Evolutionary conservation across 805 yeast species (phyloP).

Genomic region (Zygosaccharomyces bailii): DNA sequence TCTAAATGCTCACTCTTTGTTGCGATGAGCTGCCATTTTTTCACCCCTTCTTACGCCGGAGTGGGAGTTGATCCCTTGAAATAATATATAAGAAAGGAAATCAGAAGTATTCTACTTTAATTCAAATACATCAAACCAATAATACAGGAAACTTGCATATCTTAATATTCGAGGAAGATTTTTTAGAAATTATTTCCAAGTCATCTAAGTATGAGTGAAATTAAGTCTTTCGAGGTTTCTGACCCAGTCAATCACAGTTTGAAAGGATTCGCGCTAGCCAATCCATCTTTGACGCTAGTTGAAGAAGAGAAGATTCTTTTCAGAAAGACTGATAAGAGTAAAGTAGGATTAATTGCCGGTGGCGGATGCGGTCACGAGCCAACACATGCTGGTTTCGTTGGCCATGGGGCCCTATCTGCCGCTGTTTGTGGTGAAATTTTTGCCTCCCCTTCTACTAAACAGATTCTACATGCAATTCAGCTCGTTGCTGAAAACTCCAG

Average conservation of each 20-base stretch:
- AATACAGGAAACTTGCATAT: too few relatives aligned
- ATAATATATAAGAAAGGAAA: background rate
- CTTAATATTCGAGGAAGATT: background rate
- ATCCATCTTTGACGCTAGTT: constrained; percentile 38
- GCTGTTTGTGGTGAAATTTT: constrained; percentile 91
- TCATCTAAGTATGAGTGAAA: constrained; percentile 15
- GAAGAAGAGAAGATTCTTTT: constrained; percentile 39
- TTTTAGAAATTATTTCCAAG: too few relatives aligned
- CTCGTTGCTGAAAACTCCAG: constrained; percentile 34
- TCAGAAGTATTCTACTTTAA: too few relatives aligned
- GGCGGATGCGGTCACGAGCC: constrained; percentile 98
- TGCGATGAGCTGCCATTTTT: constrained; percentile 1
- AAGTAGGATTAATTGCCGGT: constrained; percentile 76
- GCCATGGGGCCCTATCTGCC: constrained; percentile 74
- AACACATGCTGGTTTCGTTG: constrained; percentile 87
- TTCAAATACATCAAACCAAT: too few relatives aligned
- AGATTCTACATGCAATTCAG: constrained; percentile 64
- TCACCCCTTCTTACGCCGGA: background rate
- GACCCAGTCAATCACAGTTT: constrained; percentile 39
- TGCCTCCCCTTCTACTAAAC: constrained; percentile 93
- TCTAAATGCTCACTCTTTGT: background rate
- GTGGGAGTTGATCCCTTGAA: background rate
- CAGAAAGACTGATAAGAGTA: constrained; percentile 39
- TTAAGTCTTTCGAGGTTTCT: constrained; percentile 40
- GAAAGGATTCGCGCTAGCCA: constrained; percentile 39